phyloP scores from a whole-genome alignment of 2,329 filamentous ascomycete genomes.

The Pyrenochaeta sp. region DNA sequence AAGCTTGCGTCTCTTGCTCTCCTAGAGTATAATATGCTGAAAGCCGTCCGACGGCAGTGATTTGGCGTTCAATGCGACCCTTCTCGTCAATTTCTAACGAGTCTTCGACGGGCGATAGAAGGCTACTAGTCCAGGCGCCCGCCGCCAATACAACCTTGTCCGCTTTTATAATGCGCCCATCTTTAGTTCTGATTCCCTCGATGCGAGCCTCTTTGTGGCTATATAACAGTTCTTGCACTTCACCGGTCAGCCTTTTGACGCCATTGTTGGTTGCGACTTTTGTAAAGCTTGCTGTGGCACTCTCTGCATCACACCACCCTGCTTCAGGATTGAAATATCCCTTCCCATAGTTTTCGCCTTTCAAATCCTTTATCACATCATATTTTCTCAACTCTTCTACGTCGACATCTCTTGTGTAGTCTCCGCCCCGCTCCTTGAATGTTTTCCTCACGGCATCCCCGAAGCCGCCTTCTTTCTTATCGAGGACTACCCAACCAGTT shows the following conservation, averaged over 20 bases:
- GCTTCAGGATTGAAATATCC: constrained; percentile 61
- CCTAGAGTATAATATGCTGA: constrained; percentile 66
- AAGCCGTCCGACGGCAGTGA: constrained; percentile 66
- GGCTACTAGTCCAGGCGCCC: constrained; percentile 64
- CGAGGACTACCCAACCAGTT: constrained; percentile 67
- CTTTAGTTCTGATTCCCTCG: constrained; percentile 58
- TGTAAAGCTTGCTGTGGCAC: constrained; percentile 56
- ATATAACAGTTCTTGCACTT: constrained; percentile 56
- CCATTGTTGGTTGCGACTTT: constrained; percentile 55
- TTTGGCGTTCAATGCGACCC: constrained; percentile 61
- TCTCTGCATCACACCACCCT: constrained; percentile 63
- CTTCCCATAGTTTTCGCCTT: constrained; percentile 28
- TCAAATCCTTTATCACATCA: constrained; percentile 42
- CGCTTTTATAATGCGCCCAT: constrained; percentile 59
- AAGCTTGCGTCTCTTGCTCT: constrained; percentile 53
- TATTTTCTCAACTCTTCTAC: constrained; percentile 16
- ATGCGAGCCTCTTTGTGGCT: constrained; percentile 39
- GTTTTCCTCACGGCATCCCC: constrained; percentile 63
- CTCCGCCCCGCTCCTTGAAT: constrained; percentile 54
- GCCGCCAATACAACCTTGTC: constrained; percentile 64
- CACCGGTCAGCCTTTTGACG: constrained; percentile 56
- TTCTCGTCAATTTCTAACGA: constrained; percentile 53
- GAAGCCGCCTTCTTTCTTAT: constrained; percentile 57
- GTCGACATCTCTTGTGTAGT: constrained; percentile 50
- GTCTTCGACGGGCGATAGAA: constrained; percentile 62